Conservation (phyloP, 2,329 filamentous ascomycete species). For the Ophiostoma quercus region DNA sequence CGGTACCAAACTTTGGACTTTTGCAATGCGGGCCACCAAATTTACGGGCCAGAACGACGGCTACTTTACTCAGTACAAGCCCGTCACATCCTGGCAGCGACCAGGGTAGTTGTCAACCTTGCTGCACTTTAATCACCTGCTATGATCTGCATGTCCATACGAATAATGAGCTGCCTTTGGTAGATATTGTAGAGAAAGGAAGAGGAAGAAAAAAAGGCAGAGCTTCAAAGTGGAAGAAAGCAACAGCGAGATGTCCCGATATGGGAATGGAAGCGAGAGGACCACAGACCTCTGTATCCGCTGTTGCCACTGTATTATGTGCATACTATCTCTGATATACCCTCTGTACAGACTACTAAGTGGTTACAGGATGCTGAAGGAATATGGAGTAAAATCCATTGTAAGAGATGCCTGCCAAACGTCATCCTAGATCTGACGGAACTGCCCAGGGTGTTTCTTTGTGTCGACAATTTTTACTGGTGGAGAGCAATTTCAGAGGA, state of each 20-base stretch:
- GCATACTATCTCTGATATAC: background rate
- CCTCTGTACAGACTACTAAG: too few species aligned
- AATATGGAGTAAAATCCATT: background rate
- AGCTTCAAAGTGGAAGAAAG: background rate
- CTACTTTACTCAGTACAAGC: background rate
- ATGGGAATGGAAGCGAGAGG: slow-evolving; percentile 7
- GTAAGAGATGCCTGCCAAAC: background rate
- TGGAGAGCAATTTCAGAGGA: background rate
- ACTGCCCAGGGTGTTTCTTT: background rate
- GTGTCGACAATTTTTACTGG: background rate
- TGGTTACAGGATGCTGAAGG: background rate
- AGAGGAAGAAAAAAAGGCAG: background rate
- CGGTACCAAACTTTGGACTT: background rate
- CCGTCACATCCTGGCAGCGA: background rate
- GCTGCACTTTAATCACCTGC: background rate
- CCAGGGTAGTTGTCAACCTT: background rate
- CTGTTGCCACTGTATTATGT: background rate
- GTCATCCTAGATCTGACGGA: background rate
- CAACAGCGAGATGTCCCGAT: background rate
- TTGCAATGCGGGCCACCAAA: background rate
- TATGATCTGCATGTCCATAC: slow-evolving; percentile 4
- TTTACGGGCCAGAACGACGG: background rate
- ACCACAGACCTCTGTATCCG: background rate
- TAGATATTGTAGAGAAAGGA: background rate
- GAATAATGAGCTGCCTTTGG: background rate